phyloP scores from a whole-genome alignment of 169 alveolate species.

The Eimeria acervulina region DNA sequence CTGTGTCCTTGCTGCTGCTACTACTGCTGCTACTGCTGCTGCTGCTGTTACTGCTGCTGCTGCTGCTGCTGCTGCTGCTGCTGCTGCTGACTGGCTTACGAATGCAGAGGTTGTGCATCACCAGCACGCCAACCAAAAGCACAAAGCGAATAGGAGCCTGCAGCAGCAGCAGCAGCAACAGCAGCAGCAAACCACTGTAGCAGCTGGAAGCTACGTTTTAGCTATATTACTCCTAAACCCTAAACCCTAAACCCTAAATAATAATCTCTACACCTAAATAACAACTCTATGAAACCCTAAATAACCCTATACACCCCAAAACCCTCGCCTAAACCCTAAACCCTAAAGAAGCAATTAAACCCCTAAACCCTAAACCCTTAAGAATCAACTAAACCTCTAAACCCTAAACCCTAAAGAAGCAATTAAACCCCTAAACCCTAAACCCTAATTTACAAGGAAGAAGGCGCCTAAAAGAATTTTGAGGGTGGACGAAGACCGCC shows the following conservation, averaged over 20 bases:
- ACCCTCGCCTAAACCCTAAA: no score
- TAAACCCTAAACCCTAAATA: no score
- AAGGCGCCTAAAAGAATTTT: constrained; percentile 21
- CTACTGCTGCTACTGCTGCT: constrained; percentile 2
- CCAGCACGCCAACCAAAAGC: neutral
- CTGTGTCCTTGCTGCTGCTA: neutral
- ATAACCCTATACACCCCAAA: neutral
- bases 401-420: constrained; percentile 19
- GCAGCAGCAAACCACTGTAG: neutral
- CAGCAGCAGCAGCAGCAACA: constrained; percentile 20
- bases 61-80: constrained; percentile 25
- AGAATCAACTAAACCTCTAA: neutral
- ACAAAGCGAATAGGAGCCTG: neutral
- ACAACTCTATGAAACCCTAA: neutral
- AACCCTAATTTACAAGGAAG: constrained; percentile 47
- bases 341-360: neutral
- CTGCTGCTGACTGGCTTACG: constrained; percentile 1
- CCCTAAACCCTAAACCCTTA: constrained; percentile 2
- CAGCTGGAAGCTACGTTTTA: neutral
- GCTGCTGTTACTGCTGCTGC: constrained; percentile 25
- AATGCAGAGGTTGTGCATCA: constrained; percentile 19
- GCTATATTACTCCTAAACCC: neutral
- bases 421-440: neutral
- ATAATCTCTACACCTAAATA: no score
- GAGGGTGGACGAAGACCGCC: neutral